Base-by-base conservation (phyloP, 371 early-diverging fungal species). In the Funneliformis caledonium region DNA sequence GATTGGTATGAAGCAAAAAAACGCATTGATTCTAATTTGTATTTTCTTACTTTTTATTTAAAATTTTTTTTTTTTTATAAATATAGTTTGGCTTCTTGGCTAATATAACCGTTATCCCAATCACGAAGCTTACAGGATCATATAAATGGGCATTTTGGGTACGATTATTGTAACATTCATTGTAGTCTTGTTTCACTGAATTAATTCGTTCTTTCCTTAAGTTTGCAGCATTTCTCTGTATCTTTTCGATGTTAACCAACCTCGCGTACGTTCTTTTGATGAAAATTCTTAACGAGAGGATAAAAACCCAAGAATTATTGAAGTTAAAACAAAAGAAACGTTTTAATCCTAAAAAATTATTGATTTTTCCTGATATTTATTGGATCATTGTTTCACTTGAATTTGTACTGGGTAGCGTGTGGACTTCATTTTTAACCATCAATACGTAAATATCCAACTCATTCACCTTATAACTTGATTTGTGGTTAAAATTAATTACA, bases 61-160 rank as follows among this genome's bases (percentile, higher is more conserved):
- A 11, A 31, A 31, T 31, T 2, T 43, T 42, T 2, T 37, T 37
- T 68, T 37, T 43, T 42, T 68, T 26, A 12, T 33, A 16, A 31
- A 5, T 45, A 45, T 47, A 72, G 72, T 47, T 52, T 26, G 9
- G 52, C 11, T 72, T 72, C 9, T 78, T 89, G 60, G 91, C 93
- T 1, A 92, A 91, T 86, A 90, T 90, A n/a, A 90, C 90, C 0
- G 90, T 91, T 6, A 87, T 93, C 19, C 92, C 91, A 12, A 91
- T 93, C 72, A 87, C 89, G 8, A 82, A 89, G 42, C 86, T 83
- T 84, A 87, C 89, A 80, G 91, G 90, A 16, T 93, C 91, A 85
- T 93, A 92, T 67, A 93, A 93, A 50, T 91, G 89, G 52, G 89
- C 91, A 3, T 92, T 93, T 72, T 93, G 92, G 92, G 92, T 91